Evolutionary conservation across 371 early-diverging fungal species (phyloP).

Genomic region (Syncephalastrum contaminatum): DNA sequence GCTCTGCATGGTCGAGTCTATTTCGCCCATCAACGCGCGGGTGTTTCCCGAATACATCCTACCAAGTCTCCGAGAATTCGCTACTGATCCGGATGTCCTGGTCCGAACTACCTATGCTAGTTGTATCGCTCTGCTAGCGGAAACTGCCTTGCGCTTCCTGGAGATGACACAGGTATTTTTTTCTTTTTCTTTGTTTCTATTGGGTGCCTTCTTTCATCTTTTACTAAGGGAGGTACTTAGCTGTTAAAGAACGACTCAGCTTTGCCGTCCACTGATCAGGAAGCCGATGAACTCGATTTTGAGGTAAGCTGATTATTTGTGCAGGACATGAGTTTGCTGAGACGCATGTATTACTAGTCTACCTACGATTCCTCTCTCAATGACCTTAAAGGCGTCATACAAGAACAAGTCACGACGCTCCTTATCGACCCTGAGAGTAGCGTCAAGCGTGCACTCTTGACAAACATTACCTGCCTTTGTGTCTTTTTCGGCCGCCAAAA

Average conservation of each 20-base stretch:
- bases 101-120: conserved; percentile 83
- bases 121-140: conserved; percentile 77
- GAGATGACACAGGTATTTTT: conserved; percentile 61
- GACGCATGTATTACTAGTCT: conserved; percentile 38
- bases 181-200: too few relatives aligned
- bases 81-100: conserved; percentile 71
- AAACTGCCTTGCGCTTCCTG: conserved; percentile 72
- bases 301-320: conserved; percentile 33
- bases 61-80: conserved; percentile 69
- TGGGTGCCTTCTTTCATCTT: neutral
- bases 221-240: conserved; percentile 18
- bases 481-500: conserved; percentile 84
- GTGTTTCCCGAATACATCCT: conserved; percentile 91
- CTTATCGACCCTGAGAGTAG: conserved; percentile 70
- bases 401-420: conserved; percentile 69
- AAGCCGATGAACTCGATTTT: conserved; percentile 56
- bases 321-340: neutral
- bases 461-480: conserved; percentile 76
- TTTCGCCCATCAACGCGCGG: conserved; percentile 79
- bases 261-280: conserved; percentile 52
- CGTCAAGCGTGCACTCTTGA: conserved; percentile 77
- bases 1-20: conserved; percentile 74
- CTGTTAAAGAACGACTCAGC: conserved; percentile 59
- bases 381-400: conserved; percentile 72
- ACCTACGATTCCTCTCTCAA: conserved; percentile 72